Percentiles rank a stretch among this genome's conserved stretches.
phyloP scores from a whole-genome alignment of 306 rosid genomes.

The Vigna unguiculata region DNA sequence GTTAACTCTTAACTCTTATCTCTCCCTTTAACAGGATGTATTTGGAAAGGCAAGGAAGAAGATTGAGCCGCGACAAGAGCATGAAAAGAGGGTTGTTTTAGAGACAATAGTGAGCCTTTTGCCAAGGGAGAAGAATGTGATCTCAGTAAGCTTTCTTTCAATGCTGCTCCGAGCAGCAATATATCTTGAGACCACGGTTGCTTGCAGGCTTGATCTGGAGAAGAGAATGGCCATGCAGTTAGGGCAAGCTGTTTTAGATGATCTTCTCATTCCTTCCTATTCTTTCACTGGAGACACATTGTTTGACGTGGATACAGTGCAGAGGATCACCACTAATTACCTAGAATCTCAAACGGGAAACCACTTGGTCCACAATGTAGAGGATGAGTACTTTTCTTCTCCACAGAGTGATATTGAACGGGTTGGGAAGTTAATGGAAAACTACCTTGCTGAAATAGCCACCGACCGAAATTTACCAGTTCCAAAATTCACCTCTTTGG shows the following conservation, averaged over 20 bases:
- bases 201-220: slow-evolving; percentile 96
- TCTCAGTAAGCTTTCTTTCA: slow-evolving; percentile 94
- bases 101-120: slow-evolving; percentile 92
- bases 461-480: slow-evolving; percentile 75
- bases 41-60: slow-evolving; percentile 87
- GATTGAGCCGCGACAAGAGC: slow-evolving; percentile 75
- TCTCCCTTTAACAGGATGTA: slow-evolving; percentile 56
- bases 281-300: slow-evolving; percentile 80
- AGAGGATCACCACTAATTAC: slow-evolving; percentile 71
- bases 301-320: slow-evolving; percentile 89
- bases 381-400: slow-evolving; percentile 64
- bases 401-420: slow-evolving; percentile 59
- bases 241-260: slow-evolving; percentile 83
- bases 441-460: slow-evolving; percentile 85
- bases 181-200: slow-evolving; percentile 88
- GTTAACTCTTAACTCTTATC: slow-evolving; percentile 21
- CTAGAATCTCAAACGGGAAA: slow-evolving; percentile 61
- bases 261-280: slow-evolving; percentile 89
- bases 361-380: slow-evolving; percentile 47
- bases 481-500: slow-evolving; percentile 67
- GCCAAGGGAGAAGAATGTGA: slow-evolving; percentile 77
- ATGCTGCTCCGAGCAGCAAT: slow-evolving; percentile 86
- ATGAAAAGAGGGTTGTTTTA: slow-evolving; percentile 86
- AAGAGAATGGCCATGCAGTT: slow-evolving; percentile 80
- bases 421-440: slow-evolving; percentile 89